phyloP scores from a whole-genome alignment of 2,329 filamentous ascomycete species.

The Hypoxylon sp. region DNA sequence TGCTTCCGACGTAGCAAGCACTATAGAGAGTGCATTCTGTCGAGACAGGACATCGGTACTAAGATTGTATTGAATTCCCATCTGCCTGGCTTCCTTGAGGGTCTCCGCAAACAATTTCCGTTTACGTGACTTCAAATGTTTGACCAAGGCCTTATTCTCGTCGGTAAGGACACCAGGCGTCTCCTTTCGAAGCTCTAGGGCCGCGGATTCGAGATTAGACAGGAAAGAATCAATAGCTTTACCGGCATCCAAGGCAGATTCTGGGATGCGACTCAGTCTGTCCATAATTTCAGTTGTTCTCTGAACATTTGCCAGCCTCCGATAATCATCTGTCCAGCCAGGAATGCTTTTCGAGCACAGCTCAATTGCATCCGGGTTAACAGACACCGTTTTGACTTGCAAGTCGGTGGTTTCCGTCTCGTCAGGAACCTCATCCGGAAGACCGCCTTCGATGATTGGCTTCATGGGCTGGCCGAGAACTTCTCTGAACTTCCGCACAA shows the following conservation, averaged over 20 bases:
- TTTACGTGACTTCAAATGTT: slow-evolving; percentile 92
- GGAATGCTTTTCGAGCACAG: slow-evolving; percentile 57
- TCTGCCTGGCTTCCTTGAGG: slow-evolving; percentile 83
- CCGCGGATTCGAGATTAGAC: slow-evolving; percentile 75
- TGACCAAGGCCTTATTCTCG: slow-evolving; percentile 86
- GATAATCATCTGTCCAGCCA: slow-evolving; percentile 64
- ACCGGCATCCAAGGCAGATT: slow-evolving; percentile 69
- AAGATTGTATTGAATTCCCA: slow-evolving; percentile 91
- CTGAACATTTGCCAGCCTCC: slow-evolving; percentile 78
- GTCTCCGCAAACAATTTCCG: slow-evolving; percentile 91
- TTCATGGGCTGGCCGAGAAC: slow-evolving; percentile 84
- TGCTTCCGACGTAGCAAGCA: slow-evolving; percentile 74
- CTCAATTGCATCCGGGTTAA: slow-evolving; percentile 55
- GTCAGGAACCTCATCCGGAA: slow-evolving; percentile 65
- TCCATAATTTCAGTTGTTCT: slow-evolving; percentile 83
- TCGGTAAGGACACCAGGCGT: slow-evolving; percentile 87
- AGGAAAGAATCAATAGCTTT: slow-evolving; percentile 77
- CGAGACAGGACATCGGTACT: slow-evolving; percentile 79
- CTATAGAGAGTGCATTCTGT: slow-evolving; percentile 78
- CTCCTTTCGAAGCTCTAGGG: slow-evolving; percentile 82
- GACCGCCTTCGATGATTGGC: slow-evolving; percentile 70
- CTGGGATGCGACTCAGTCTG: slow-evolving; percentile 69
- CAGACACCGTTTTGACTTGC: slow-evolving; percentile 51
- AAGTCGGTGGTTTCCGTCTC: slow-evolving; percentile 25
- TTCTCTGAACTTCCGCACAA: slow-evolving; percentile 90